These are phyloP conservation scores for Flueggea neowawraea DNA, from an alignment of 441 rosid species.

Conservation along the genomic window DNA sequence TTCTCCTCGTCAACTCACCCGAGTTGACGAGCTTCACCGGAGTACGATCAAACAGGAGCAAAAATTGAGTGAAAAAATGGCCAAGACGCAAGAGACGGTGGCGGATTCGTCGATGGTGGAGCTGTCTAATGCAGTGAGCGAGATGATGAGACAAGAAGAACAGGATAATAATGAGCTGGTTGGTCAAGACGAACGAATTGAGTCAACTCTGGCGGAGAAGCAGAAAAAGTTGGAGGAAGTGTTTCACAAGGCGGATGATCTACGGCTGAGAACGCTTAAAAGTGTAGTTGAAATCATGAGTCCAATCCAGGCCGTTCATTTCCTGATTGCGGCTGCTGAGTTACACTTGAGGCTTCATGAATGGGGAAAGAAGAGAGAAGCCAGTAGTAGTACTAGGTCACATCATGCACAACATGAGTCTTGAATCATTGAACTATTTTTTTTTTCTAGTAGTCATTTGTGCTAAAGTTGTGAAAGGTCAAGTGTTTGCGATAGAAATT, in stretches of 20 bases:
- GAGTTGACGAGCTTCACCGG: conserved; percentile 27
- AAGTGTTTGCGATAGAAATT: too few relatives aligned
- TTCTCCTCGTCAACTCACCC: conserved; percentile 25
- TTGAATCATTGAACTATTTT: too few relatives aligned
- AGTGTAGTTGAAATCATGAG: conserved; percentile 23
- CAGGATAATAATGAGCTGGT: background rate
- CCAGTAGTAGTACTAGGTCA: background rate
- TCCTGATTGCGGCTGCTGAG: conserved; percentile 49
- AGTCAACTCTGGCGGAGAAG: conserved; percentile 1
- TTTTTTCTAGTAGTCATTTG: too few relatives aligned
- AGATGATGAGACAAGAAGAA: background rate
- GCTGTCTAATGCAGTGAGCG: conserved; percentile 9
- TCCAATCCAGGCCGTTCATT: conserved; percentile 41
- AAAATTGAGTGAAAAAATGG: conserved; percentile 29
- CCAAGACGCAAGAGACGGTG: conserved; percentile 35
- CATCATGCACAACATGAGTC: too few relatives aligned
- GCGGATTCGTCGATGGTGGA: conserved; percentile 20
- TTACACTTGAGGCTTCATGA: conserved; percentile 42
- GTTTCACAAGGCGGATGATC: conserved; percentile 29
- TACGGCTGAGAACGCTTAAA: conserved; percentile 36
- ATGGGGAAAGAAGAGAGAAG: conserved; percentile 39
- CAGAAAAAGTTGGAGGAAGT: background rate
- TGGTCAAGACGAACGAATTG: conserved; percentile 14
- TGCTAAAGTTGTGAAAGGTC: too few relatives aligned
- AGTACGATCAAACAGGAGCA: conserved; percentile 30